Percentiles rank a stretch among this genome's conserved stretches.
Conservation (phyloP, 768 basidiomycete species). For the Russula emetica region DNA sequence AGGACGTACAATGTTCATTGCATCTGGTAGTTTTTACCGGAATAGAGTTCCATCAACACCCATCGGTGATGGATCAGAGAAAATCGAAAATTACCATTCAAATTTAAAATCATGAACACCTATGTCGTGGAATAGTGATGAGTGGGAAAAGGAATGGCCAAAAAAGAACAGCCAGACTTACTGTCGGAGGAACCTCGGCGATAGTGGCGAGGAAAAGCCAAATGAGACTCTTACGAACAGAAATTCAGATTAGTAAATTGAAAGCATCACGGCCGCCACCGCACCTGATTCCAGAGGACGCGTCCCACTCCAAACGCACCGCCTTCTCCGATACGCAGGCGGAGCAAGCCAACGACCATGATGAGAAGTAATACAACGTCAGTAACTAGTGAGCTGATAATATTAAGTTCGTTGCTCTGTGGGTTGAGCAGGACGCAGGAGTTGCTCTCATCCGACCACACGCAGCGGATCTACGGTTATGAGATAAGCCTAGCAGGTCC, state of each 20-base stretch:
- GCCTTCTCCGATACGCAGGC: neutral
- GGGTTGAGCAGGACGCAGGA: neutral
- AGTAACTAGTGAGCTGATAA: neutral
- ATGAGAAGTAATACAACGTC: neutral
- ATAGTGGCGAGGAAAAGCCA: slow-evolving; percentile 4
- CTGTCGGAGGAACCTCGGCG: neutral
- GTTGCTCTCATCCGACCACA: neutral
- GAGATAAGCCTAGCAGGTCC: neutral
- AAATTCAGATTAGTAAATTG: neutral
- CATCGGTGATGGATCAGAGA: neutral
- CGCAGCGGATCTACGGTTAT: neutral
- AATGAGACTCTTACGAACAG: slow-evolving; percentile 1
- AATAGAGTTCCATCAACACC: neutral
- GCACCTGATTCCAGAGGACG: slow-evolving; percentile 11
- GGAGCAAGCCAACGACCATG: slow-evolving; percentile 5
- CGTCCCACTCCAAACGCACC: neutral
- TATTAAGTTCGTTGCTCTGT: neutral
- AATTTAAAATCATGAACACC: slow-evolving; percentile 5
- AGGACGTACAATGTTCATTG: neutral
- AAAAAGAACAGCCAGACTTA: neutral
- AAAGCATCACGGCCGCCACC: neutral
- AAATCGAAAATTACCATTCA: slow-evolving; percentile 3
- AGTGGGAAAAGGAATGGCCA: neutral
- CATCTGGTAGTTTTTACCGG: neutral
- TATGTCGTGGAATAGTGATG: neutral